A percentile compares a stretch with the other conserved stretches of the same genome.
Evolutionary conservation across 2,329 filamentous ascomycete species (phyloP).

Genomic region (Fusarium kyushuense): DNA sequence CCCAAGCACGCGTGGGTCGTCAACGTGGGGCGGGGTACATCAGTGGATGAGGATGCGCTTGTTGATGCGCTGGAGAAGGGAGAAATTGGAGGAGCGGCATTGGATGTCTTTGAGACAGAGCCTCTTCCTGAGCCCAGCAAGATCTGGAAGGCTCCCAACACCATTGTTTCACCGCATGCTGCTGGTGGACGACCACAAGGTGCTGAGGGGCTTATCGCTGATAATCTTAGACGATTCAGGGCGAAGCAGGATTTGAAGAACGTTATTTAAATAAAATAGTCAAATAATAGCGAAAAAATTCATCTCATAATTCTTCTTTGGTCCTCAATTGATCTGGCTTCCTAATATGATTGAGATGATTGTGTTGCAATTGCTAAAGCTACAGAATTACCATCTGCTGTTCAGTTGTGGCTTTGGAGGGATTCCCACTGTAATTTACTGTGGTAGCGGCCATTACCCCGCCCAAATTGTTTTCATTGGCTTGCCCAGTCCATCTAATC

Average conservation of each 20-base stretch:
- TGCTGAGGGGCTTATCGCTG: constrained; percentile 68
- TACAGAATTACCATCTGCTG: neutral
- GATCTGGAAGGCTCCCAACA: constrained; percentile 65
- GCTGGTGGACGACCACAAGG: constrained; percentile 72
- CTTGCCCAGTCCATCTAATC: constrained; percentile 4
- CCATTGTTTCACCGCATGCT: constrained; percentile 67
- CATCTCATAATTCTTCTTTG: neutral
- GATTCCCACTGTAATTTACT: neutral
- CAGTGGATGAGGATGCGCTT: constrained; percentile 63
- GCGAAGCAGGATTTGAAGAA: constrained; percentile 72
- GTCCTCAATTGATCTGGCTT: neutral
- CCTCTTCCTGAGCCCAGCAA: constrained; percentile 58
- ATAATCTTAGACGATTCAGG: constrained; percentile 70
- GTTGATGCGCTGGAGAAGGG: constrained; percentile 58
- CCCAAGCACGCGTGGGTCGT: constrained; percentile 69
- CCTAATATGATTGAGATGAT: neutral
- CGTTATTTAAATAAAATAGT: constrained; percentile 45
- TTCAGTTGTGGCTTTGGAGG: neutral
- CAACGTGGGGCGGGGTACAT: constrained; percentile 64
- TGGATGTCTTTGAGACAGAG: constrained; percentile 63
- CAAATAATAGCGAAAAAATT: neutral
- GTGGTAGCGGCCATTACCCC: neutral
- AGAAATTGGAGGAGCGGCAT: constrained; percentile 61
- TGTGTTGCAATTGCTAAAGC: neutral
- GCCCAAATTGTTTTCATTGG: neutral